Evolutionary conservation across 2,329 filamentous ascomycete genomes (phyloP), one percentile per base, ranked within the genome.

Genomic region (Metarhizium humberi): DNA sequence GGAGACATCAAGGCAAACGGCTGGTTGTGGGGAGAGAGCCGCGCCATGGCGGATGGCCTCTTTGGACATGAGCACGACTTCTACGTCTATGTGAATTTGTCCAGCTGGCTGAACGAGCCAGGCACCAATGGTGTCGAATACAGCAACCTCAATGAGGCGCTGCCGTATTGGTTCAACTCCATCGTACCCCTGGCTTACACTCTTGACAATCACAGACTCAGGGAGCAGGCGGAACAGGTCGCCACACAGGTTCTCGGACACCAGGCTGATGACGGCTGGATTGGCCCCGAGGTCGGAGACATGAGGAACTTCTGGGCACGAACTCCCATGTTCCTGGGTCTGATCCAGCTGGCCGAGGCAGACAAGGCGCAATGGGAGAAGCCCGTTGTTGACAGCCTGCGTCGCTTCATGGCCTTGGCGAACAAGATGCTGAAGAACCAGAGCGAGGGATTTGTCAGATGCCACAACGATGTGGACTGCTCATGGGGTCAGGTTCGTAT

Each of bases 141-240:
- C 64, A 79, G 75, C 55, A 68, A 67, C n/a, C 64, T 84, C 7
- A 76, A 81, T 59, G 81, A 84, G 67, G 78, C 73, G 0, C 70
- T 78, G 20, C 78, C 81, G 0, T 84, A 84, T 64, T 84, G 80
- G 78, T 78, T 82, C 65, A 84, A 84, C 60, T 77, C 75, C 2
- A 67, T 83, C 1, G 79, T 84, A 0, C 79, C 80, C 1, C 66
- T 84, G 52, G 79, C 81, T 0, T 84, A 78, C 59, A 65, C 67
- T 0, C 64, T 79, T 2, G 69, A 78, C 42, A 73, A 82, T 62
- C 55, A 57, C 3, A 51, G 59, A 10, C 59, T 67, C 43, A 78
- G 79, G 61, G 61, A 57, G 0, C 78, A 83, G 57, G 74, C 59
- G 4, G 50, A 57, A 4, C 13, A 55, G 0, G 59, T 63, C 13